phyloP scores from a whole-genome alignment of 371 early-diverging fungal species.

The Mucor indicus region DNA sequence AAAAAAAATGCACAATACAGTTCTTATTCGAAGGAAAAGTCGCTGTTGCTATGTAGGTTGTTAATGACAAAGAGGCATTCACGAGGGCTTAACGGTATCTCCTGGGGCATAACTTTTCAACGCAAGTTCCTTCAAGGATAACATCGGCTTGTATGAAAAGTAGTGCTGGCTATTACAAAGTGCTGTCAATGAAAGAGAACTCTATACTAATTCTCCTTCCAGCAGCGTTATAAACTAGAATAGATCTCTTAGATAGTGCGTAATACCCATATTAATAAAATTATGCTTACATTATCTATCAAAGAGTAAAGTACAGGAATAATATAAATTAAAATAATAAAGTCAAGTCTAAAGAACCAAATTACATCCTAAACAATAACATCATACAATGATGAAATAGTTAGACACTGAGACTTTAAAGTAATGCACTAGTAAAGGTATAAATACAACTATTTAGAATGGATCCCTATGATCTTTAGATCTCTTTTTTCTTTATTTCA shows the following conservation, averaged over 20 bases:
- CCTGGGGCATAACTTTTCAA: conserved; percentile 1
- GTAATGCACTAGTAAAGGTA: too few relatives aligned
- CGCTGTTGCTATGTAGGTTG: conserved; percentile 1
- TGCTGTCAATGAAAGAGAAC: conserved; percentile 1
- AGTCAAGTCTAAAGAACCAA: too few relatives aligned
- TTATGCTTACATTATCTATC: too few relatives aligned
- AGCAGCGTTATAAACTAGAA: conserved; percentile 3
- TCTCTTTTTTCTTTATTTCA: too few relatives aligned
- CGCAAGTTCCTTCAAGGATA: not conserved
- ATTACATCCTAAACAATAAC: too few relatives aligned
- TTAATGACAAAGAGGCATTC: conserved; percentile 3
- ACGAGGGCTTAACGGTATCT: not conserved
- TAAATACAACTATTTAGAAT: too few relatives aligned
- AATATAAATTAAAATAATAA: too few relatives aligned
- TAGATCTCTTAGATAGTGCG: not conserved
- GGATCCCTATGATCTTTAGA: too few relatives aligned
- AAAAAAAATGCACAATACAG: not conserved
- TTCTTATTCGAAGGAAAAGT: not conserved
- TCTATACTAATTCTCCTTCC: conserved; percentile 3
- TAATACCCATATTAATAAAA: not conserved
- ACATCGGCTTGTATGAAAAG: conserved; percentile 1
- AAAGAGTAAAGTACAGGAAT: too few relatives aligned
- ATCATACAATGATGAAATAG: too few relatives aligned
- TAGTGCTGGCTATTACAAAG: conserved; percentile 1
- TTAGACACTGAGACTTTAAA: too few relatives aligned